Conservation (phyloP, 139 green algal species). For the Eudorina sp. region DNA sequence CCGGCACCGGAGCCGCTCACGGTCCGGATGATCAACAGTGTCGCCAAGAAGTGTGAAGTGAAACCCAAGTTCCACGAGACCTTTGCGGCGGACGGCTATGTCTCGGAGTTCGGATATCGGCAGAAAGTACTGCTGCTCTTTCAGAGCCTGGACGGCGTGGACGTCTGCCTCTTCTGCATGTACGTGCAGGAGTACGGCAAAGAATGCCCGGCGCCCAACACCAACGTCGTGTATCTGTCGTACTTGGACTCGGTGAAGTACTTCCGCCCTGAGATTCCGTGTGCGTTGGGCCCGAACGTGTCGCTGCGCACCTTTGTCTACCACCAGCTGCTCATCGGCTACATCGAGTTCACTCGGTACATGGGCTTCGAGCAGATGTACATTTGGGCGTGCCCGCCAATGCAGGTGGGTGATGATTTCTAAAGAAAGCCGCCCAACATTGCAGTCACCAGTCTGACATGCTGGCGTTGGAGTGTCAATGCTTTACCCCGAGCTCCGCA, state of each 20-base stretch:
- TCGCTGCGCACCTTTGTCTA: conserved; percentile 97
- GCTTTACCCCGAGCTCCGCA: no score
- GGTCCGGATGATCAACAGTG: conserved; percentile 97
- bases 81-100: conserved; percentile 81
- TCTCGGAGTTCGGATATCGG: conserved; percentile 87
- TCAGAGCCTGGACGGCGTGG: conserved; percentile 93
- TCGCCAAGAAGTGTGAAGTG: conserved; percentile 92
- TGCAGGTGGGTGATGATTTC: conserved; percentile 74
- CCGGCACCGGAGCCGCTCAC: conserved; percentile 74
- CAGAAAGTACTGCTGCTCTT: conserved; percentile 98
- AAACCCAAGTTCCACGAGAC: conserved; percentile 86
- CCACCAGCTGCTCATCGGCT: conserved; percentile 95
- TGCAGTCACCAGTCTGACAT: no score
- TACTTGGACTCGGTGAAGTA: conserved; percentile 99
- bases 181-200: conserved; percentile 97
- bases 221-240: conserved; percentile 91
- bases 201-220: conserved; percentile 91
- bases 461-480: no score
- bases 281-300: conserved; percentile 45
- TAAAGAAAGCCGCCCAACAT: background rate
- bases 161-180: conserved; percentile 96
- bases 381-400: conserved; percentile 99
- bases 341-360: conserved; percentile 89
- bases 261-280: conserved; percentile 90
- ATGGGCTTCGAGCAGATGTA: conserved; percentile 95